Percentiles rank a stretch among this genome's conserved stretches.
phyloP scores from a whole-genome alignment of 176 grass and related monocot species.

The Stipa capillata region DNA sequence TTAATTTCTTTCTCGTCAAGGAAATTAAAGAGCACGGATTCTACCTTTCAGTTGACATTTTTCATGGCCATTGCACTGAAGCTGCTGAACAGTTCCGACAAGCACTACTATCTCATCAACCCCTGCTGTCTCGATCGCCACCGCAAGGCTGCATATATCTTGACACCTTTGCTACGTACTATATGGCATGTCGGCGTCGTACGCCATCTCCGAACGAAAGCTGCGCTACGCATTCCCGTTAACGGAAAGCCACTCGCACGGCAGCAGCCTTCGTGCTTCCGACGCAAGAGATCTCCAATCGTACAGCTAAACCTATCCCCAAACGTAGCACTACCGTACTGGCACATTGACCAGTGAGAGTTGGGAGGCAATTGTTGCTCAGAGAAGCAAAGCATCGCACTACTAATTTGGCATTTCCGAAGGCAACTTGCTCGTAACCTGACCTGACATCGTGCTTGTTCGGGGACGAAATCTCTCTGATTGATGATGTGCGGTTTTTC shows the following conservation, averaged over 20 bases:
- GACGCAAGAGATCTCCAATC: neutral
- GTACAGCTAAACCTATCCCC: neutral
- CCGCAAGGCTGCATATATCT: neutral
- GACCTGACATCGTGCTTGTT: neutral
- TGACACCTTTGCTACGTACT: neutral
- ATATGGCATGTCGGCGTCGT: neutral
- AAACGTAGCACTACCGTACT: neutral
- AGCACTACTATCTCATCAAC: neutral
- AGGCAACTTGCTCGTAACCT: neutral
- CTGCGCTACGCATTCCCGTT: neutral
- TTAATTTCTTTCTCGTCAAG: neutral
- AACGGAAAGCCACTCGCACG: neutral
- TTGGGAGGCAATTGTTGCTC: neutral
- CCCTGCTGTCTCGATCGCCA: neutral
- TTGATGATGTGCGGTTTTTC: neutral
- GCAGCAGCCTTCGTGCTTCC: neutral
- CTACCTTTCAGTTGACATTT: neutral
- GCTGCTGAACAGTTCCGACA: neutral
- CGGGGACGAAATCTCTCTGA: conserved; percentile 1
- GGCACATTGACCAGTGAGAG: neutral
- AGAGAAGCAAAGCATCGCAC: conserved; percentile 2
- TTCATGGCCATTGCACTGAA: too few relatives aligned
- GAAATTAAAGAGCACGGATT: neutral
- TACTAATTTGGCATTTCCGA: neutral
- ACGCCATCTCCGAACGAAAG: neutral